A percentile compares a stretch with the other conserved stretches of the same genome.
Conservation (phyloP, 2,329 filamentous ascomycete genomes). For the Uncinocarpus reesii region DNA sequence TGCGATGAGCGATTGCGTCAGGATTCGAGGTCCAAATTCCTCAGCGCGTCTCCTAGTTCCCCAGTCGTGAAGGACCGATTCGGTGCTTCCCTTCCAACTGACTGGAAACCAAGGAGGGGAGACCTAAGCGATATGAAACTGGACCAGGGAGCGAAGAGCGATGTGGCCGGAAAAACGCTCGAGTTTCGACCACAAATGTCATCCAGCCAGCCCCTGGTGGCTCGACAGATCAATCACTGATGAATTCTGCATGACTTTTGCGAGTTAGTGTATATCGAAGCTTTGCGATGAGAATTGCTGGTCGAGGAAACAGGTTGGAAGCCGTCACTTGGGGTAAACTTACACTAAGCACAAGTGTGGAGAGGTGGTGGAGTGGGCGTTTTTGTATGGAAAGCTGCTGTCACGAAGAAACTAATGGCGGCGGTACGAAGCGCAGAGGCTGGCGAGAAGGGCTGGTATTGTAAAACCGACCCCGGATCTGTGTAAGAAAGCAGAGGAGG, state of each 20-base stretch:
- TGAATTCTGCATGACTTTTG: conserved; percentile 1
- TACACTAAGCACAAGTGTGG: conserved; percentile 7
- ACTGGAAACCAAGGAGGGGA: conserved; percentile 7
- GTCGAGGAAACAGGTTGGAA: conserved; percentile 3
- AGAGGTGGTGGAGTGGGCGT: conserved; percentile 5
- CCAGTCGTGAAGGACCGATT: not conserved
- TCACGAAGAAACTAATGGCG: not conserved
- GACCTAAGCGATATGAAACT: conserved; percentile 5
- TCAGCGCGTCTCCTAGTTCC: not conserved
- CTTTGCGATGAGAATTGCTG: conserved; percentile 3
- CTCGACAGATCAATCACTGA: not conserved
- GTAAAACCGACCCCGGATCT: too few relatives aligned
- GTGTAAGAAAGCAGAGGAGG: too few relatives aligned
- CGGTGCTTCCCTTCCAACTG: not conserved
- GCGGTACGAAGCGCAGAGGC: too few relatives aligned
- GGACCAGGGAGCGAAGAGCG: conserved; percentile 5
- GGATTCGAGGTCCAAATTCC: not conserved
- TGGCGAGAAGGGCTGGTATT: too few relatives aligned
- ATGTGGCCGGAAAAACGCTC: conserved; percentile 4
- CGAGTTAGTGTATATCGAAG: not conserved
- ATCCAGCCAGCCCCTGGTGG: not conserved
- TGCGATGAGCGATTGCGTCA: conserved; percentile 11
- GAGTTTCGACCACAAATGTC: not conserved
- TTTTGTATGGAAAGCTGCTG: not conserved
- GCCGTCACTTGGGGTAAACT: conserved; percentile 13